A percentile compares a stretch with the other conserved stretches of the same genome.
Conservation (phyloP, 2,329 filamentous ascomycete species). For the Dryadomyces quercus-mongolicae region DNA sequence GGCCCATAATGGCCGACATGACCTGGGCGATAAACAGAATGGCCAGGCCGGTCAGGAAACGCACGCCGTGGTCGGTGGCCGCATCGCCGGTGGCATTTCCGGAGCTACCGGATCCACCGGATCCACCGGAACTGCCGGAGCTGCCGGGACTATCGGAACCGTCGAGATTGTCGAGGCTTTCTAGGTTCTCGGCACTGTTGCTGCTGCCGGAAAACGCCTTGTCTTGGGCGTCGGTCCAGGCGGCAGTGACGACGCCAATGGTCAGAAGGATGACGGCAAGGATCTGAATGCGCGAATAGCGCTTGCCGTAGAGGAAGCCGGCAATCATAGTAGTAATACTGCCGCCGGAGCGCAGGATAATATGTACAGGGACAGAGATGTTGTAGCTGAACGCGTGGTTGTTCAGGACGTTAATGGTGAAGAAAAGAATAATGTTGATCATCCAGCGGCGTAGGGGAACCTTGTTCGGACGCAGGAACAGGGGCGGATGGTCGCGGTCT, state of each 20-base stretch:
- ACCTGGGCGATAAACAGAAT: conserved; percentile 83
- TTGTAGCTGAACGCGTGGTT: conserved; percentile 97
- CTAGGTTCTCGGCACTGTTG: neutral
- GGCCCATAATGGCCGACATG: conserved; percentile 84
- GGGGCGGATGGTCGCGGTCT: conserved; percentile 51
- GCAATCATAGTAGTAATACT: conserved; percentile 91
- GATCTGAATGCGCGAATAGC: conserved; percentile 69
- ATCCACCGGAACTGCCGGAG: neutral
- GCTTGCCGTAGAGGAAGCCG: conserved; percentile 78
- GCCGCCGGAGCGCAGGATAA: conserved; percentile 88
- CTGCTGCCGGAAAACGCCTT: conserved; percentile 45
- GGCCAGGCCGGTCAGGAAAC: conserved; percentile 57
- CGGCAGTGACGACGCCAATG: conserved; percentile 72
- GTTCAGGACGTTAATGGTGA: conserved; percentile 88
- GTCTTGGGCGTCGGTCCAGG: conserved; percentile 75
- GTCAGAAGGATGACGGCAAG: conserved; percentile 75
- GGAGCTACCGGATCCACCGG: neutral
- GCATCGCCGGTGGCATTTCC: conserved; percentile 6
- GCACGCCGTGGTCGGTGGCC: conserved; percentile 19
- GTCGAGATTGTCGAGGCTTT: neutral
- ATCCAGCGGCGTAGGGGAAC: conserved; percentile 80
- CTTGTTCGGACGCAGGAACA: conserved; percentile 63
- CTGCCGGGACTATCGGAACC: neutral
- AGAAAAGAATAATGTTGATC: conserved; percentile 82
- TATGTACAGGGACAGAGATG: conserved; percentile 92